These are phyloP conservation scores for Garcia nutans DNA, from an alignment of 345 rosid genomes.

Conservation along the genomic window DNA sequence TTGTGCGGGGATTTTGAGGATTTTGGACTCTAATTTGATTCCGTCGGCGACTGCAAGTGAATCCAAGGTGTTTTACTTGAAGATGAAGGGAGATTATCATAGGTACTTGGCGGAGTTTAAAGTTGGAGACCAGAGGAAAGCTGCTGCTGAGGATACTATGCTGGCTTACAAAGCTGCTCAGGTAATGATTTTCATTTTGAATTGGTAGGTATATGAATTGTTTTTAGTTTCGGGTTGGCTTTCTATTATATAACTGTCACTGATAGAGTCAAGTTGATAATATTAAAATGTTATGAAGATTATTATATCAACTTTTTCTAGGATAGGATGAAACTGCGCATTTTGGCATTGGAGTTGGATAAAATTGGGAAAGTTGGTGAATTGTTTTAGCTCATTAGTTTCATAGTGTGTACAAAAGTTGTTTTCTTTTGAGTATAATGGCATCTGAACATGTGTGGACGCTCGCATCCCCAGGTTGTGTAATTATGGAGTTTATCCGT, in stretches of 20 bases:
- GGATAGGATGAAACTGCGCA: not conserved
- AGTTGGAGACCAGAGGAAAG: slow-evolving; percentile 33
- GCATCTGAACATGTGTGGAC: too few species aligned
- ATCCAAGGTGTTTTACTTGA: slow-evolving; percentile 39
- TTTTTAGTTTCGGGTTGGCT: too few species aligned
- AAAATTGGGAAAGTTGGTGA: not conserved
- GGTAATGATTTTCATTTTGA: slow-evolving; percentile 15
- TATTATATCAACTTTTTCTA: not conserved
- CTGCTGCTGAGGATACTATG: slow-evolving; percentile 43
- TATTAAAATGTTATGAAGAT: not conserved
- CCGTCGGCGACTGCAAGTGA: slow-evolving; percentile 36
- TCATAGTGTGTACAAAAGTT: too few species aligned
- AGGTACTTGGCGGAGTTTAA: slow-evolving; percentile 43
- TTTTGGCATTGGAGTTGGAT: not conserved
- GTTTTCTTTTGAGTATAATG: too few species aligned
- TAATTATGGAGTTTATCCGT: too few species aligned
- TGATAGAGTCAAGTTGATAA: not conserved
- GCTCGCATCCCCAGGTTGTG: too few species aligned
- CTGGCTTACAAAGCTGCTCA: slow-evolving; percentile 38
- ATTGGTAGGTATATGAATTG: not conserved
- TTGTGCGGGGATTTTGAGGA: slow-evolving; percentile 31
- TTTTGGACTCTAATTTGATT: slow-evolving; percentile 31
- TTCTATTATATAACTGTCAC: too few species aligned
- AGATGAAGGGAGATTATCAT: slow-evolving; percentile 44
- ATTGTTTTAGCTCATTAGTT: not conserved